Evolutionary conservation across 1,284 basidiomycete species (phyloP), one percentile per base, ranked within the genome.

Genomic region (Ceratobasidium sp.): DNA sequence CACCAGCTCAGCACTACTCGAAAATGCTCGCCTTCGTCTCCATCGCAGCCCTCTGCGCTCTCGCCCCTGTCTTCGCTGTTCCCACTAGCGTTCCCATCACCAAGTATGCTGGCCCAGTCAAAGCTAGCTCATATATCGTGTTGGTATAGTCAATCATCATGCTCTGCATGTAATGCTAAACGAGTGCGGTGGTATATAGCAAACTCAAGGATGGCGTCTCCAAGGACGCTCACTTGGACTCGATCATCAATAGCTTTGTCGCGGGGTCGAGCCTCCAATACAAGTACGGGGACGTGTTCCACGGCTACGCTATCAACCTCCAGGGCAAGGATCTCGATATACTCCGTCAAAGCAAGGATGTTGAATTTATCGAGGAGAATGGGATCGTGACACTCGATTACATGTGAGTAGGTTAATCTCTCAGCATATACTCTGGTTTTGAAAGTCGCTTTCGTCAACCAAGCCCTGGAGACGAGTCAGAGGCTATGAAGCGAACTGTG

Each of bases 401-500:
- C 35, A n/a, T 16, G 54, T 59, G 44, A 23, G 46, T 50, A 48
- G 4, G 10, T n/a, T 27, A 8, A 44, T 14, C 23, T 12, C 33
- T 41, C 3, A n/a, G 16, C 27, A 48, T 18, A 60, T 44, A 23
- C 46, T 41, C 3, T 3, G 7, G 16, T 55, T 8, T 14, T 60
- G 33, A 60, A 38, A 3, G 38, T 8, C 8, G 38, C 8, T 38
- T 38, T 30, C 57, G 4, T 3, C 3, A n/a, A 60, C 52, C 8
- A 33, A 71, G 69, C 5, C 54, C 27, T 30, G 69, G 54, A 10
- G 54, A 71, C 27, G 38, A 14, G 8, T 41, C 69, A 20, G 55
- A n/a, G 7, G 10, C 59, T 8, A 6, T 38, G 20, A 55, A 41
- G 20, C 54, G 55, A 55, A 59, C 38, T 96, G 96, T 84, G 95